Base-by-base conservation (phyloP, 352 stramenopile genomes). In the Globisporangium cystogenes region DNA sequence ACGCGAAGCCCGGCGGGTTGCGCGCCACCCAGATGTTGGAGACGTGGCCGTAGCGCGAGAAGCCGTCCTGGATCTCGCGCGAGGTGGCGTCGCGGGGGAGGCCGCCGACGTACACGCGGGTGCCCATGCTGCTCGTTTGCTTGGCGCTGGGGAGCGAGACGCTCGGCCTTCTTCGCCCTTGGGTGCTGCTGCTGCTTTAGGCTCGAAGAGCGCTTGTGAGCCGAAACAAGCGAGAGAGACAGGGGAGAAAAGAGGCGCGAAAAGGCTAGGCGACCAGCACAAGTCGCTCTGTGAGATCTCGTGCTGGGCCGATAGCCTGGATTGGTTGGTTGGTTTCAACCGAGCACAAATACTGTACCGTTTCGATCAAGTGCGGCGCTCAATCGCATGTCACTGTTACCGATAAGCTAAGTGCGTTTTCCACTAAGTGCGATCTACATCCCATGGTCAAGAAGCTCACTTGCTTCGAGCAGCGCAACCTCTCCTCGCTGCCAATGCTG, bases 21-120 rank as follows among this genome's bases (percentile, higher is more conserved):
- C 83, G 81, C 49, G 83, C 83, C 55, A 93, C 82, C 83, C 83
- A 93, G 55, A 93, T 86, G 70, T 92, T 93, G 62, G 74, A 73
- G 53, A 93, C 76, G 70, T 92, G 76, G 47, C 83, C 83, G 62
- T 90, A 93, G 67, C 81, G 83, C 59, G 54, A 78, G 69, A 93
- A 93, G 27, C 74, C 74, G 53, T 92, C 83, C 55, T 93, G 76
- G 50, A 93, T 73, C 65, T 93, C 83, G 31, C 78, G 78, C 48
- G 79, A 88, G 37, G 77, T 90, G 41, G 81, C 83, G 59, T 91
- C 80, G 58, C 80, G 79, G 27, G 83, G 83, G 8, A 93, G 75
- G 48, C 83, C 83, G 55, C 83, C 83, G 53, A 93, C 77, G 59
- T 93, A 93, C 47, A 91, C 76, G 49, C 83, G 83, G 59, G 82